Percentiles rank a stretch among this genome's conserved stretches.
Evolutionary conservation across 768 basidiomycete species (phyloP).

Genomic region (Serendipita indica): DNA sequence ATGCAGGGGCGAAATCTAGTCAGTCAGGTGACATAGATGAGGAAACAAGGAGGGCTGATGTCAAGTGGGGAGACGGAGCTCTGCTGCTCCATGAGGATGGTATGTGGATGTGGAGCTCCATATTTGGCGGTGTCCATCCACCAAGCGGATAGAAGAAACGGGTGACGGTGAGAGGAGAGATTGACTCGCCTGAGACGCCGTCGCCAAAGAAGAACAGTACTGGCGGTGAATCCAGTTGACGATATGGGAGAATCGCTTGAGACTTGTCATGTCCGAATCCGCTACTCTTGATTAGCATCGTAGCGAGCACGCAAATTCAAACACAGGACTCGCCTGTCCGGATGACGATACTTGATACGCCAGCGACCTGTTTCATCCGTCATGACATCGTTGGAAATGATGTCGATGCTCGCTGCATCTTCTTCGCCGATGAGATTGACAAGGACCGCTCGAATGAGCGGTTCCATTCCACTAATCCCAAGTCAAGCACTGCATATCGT

Average conservation of each 20-base stretch:
- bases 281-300: constrained; percentile 25
- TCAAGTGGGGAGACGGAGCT: too few relatives aligned
- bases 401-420: constrained; percentile 55
- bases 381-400: constrained; percentile 85
- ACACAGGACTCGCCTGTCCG: constrained; percentile 46
- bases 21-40: too few relatives aligned
- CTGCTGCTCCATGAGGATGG: too few relatives aligned
- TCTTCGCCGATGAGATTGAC: constrained; percentile 61
- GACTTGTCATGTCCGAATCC: constrained; percentile 94
- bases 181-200: constrained; percentile 70
- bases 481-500: too few relatives aligned
- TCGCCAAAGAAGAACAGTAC: constrained; percentile 95
- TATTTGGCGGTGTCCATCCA: too few relatives aligned
- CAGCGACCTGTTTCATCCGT: constrained; percentile 52
- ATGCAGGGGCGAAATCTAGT: too few relatives aligned
- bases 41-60: too few relatives aligned
- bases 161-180: too few relatives aligned
- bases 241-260: constrained; percentile 83
- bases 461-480: constrained; percentile 70
- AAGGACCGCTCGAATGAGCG: constrained; percentile 84
- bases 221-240: constrained; percentile 51
- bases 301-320: not conserved
- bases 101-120: not conserved
- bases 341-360: constrained; percentile 79
- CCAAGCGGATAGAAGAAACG: too few relatives aligned